phyloP scores from a whole-genome alignment of 148 eudicot genomes.

The Nepenthes mirabilis region DNA sequence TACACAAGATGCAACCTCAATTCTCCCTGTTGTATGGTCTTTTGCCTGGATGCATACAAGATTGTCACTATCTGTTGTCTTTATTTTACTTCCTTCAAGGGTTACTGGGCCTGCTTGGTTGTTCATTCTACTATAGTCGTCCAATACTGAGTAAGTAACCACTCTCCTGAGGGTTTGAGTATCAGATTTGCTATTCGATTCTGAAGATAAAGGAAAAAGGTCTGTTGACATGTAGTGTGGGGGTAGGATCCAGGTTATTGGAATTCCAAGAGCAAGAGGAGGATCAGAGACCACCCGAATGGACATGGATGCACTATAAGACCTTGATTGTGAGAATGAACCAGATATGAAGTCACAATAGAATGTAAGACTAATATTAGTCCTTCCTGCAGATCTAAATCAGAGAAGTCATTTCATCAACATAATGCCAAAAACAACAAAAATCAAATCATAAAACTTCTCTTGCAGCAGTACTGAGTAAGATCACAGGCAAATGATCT shows the following conservation, averaged over 20 bases:
- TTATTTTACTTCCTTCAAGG: slow-evolving; percentile 49
- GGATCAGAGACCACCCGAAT: slow-evolving; percentile 66
- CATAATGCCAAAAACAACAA: not conserved
- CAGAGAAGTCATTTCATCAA: not conserved
- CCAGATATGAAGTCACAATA: slow-evolving; percentile 50
- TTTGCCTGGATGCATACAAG: slow-evolving; percentile 71
- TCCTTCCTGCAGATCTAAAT: slow-evolving; percentile 55
- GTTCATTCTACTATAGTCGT: slow-evolving; percentile 22
- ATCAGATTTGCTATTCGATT: slow-evolving; percentile 27
- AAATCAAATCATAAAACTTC: not conserved
- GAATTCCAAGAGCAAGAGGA: slow-evolving; percentile 77
- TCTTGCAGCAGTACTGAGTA: not conserved
- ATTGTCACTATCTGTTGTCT: slow-evolving; percentile 39
- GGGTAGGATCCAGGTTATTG: slow-evolving; percentile 89
- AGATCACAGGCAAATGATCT: no score
- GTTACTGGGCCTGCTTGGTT: slow-evolving; percentile 32
- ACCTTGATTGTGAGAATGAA: slow-evolving; percentile 34
- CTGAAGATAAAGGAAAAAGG: slow-evolving; percentile 47
- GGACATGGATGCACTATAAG: slow-evolving; percentile 47
- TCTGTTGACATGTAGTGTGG: slow-evolving; percentile 66
- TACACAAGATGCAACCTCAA: slow-evolving; percentile 72
- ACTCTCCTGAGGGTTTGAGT: slow-evolving; percentile 29
- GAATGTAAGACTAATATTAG: slow-evolving; percentile 53
- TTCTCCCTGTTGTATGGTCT: slow-evolving; percentile 59
- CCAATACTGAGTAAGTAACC: slow-evolving; percentile 54